Evolutionary conservation across 2,329 filamentous ascomycete genomes (phyloP).

Genomic region (Pseudocercospora fuligena): DNA sequence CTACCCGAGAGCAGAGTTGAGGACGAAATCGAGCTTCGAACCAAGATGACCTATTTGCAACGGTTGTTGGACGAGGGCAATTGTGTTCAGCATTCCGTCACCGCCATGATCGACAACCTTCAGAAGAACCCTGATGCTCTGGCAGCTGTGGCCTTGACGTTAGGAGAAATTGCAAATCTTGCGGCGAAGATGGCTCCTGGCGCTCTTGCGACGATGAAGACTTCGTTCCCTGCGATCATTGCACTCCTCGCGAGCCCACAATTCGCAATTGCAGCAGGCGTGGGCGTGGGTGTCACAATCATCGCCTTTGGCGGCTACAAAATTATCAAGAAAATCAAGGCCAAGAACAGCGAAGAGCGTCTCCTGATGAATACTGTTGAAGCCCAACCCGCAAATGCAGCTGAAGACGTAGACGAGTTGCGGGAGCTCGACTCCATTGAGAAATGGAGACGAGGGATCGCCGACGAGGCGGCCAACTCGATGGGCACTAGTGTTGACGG

Average conservation of each 20-base stretch:
- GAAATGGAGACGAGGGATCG: constrained; percentile 67
- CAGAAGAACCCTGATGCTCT: constrained; percentile 87
- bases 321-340: constrained; percentile 85
- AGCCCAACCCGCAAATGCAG: constrained; percentile 25
- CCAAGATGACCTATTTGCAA: constrained; percentile 76
- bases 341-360: constrained; percentile 41
- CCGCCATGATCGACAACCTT: constrained; percentile 78
- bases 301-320: constrained; percentile 97
- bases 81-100: constrained; percentile 83
- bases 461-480: constrained; percentile 60
- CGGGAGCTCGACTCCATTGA: constrained; percentile 64
- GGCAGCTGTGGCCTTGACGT: constrained; percentile 87
- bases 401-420: constrained; percentile 59
- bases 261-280: constrained; percentile 89
- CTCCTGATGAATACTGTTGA: constrained; percentile 20
- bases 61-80: constrained; percentile 82
- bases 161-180: constrained; percentile 87
- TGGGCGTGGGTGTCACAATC: constrained; percentile 89
- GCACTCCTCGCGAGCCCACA: constrained; percentile 86
- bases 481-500: constrained; percentile 66
- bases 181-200: constrained; percentile 82
- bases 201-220: constrained; percentile 76
- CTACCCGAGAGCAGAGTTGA: constrained; percentile 55
- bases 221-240: constrained; percentile 82
- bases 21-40: constrained; percentile 64